Evolutionary conservation across 208 protist genomes (phyloP), one percentile per base, ranked within the genome.

Genomic region (Trichomonas tenax): DNA sequence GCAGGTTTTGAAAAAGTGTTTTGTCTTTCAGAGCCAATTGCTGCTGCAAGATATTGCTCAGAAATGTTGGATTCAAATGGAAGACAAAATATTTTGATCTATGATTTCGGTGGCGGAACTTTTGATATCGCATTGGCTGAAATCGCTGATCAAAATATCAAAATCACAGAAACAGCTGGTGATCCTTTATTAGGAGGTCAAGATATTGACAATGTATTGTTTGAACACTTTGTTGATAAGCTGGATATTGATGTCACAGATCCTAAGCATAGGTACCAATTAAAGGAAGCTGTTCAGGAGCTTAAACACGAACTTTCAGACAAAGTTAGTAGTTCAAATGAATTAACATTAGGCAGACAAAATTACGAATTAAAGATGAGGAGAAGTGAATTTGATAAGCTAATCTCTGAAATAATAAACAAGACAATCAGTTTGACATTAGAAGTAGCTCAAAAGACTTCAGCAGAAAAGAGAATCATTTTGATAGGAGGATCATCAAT

Each of bases 21-120:
- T 97, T 99, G 99, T 97, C 99, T 99, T 97, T 99, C 99, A 98
- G 99, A 99, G 98, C 99, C 99, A 46, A 99, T 99, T 34, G 99
- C 99, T 3, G 99, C 99, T 44, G 99, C 99, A 95, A 98, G 99
- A 96, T 99, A 99, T 8, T 99, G 99, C 97, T 98, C 99, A 96
- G 98, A 99, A 95, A 98, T 99, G n/a, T 97, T 97, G 49, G 96
- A 96, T 40, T 63, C 81, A 38, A 82, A 89, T 45, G 3, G 41
- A n/a, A 95, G 96, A 84, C 48, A 95, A 21, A 96, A 97, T 49
- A 63, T 97, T 17, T 40, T 97, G 26, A 96, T 97, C 40, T 97
- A 96, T 95, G 98, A 98, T 97, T 97, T 98, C 10, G 98, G 98
- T 88, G 98, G 98, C 88, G 98, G 98, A 72, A 98, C 98, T 31